These are phyloP conservation scores for Xylaria intraflava DNA, from an alignment of 495 filamentous ascomycete species.

Conservation along the genomic window DNA sequence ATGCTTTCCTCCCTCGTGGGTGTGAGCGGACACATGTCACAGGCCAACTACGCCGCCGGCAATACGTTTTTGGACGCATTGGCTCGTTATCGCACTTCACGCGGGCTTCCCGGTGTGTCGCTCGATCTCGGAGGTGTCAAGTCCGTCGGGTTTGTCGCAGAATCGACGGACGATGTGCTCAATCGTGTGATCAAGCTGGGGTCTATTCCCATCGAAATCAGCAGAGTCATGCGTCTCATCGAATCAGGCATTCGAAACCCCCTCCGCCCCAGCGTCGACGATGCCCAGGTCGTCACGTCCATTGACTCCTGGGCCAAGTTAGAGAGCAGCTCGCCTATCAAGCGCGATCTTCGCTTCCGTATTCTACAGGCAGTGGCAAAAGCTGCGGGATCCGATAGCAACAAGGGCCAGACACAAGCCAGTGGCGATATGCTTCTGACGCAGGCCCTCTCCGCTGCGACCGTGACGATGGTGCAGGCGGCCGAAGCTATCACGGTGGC, in stretches of 20 bases:
- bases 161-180: neutral
- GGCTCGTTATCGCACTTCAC: conserved; percentile 21
- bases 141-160: neutral
- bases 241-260: neutral
- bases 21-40: conserved; percentile 36
- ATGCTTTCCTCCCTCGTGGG: conserved; percentile 48
- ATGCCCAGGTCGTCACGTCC: neutral
- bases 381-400: neutral
- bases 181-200: neutral
- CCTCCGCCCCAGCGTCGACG: neutral
- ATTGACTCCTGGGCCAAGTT: neutral
- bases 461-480: neutral
- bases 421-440: neutral
- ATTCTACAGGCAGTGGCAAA: neutral
- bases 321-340: neutral
- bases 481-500: neutral
- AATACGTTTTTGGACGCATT: conserved; percentile 37
- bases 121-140: conserved; percentile 34
- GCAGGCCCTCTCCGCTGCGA: neutral
- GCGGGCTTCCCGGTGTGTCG: conserved; percentile 32
- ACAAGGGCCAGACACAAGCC: neutral
- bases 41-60: conserved; percentile 42
- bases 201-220: neutral
- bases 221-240: neutral
- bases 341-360: neutral